Evolutionary conservation across 2,329 filamentous ascomycete genomes (phyloP).

Genomic region (Cordyceps cicadae): DNA sequence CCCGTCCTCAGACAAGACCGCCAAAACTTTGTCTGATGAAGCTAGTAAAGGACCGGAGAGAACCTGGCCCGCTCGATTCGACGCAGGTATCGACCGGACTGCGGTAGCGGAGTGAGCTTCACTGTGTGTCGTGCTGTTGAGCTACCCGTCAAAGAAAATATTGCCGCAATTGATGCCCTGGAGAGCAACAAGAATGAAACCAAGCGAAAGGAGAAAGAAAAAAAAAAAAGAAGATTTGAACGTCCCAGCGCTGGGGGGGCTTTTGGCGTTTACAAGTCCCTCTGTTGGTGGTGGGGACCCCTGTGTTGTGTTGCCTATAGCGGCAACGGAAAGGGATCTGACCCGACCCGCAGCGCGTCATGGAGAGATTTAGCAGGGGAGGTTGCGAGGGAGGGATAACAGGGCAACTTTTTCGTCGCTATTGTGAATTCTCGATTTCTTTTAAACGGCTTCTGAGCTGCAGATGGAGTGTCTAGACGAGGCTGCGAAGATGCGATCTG

Average conservation of each 20-base stretch:
- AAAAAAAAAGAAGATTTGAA: background rate
- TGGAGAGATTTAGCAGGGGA: background rate
- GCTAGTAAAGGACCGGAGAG: background rate
- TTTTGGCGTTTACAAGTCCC: background rate
- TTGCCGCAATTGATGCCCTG: background rate
- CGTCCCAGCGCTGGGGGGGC: background rate
- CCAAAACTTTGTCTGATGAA: background rate
- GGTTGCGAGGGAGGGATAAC: background rate
- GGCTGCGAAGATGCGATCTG: background rate
- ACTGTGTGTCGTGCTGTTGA: too few relatives aligned
- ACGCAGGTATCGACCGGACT: too few relatives aligned
- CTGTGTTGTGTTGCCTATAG: background rate
- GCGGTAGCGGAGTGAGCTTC: too few relatives aligned
- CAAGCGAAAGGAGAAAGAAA: background rate
- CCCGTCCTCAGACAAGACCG: background rate
- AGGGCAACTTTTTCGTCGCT: background rate
- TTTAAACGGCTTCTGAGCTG: background rate
- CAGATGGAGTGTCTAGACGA: background rate
- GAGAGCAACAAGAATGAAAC: background rate
- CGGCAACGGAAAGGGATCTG: background rate
- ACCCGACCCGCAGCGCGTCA: slow-evolving; percentile 5
- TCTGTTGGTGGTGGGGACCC: slow-evolving; percentile 1
- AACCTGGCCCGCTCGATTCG: background rate
- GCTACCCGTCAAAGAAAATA: too few relatives aligned
- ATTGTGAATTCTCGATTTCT: background rate